Conservation (phyloP, 2,329 filamentous ascomycete genomes). For the Paecilomyces sp. region DNA sequence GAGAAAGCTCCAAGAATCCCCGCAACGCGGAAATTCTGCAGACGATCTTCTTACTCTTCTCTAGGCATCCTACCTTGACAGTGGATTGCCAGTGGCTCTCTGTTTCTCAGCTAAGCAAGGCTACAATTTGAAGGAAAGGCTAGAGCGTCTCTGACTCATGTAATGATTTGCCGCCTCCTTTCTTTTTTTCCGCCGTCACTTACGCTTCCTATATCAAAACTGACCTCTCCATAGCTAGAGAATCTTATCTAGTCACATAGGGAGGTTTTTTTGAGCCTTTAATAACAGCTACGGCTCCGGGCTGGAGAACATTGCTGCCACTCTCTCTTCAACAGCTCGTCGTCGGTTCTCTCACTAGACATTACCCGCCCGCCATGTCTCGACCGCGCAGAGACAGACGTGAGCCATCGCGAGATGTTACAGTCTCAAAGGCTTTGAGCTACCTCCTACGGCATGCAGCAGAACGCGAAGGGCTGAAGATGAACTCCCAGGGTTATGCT, state of each 20-base stretch:
- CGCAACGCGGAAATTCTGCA: neutral
- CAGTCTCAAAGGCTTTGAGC: constrained; percentile 35
- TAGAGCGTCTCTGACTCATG: neutral
- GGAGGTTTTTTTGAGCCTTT: neutral
- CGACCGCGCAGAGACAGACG: neutral
- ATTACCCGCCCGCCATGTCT: neutral
- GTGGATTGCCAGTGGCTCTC: neutral
- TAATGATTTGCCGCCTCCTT: neutral
- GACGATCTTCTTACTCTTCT: neutral
- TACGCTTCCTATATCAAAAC: neutral
- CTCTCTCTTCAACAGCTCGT: neutral
- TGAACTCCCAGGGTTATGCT: constrained; percentile 54
- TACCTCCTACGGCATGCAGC: constrained; percentile 55
- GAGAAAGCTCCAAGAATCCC: neutral
- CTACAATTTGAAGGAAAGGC: neutral
- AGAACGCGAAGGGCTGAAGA: constrained; percentile 50
- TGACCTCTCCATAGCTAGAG: neutral
- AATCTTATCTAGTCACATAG: neutral
- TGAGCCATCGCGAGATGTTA: constrained; percentile 21
- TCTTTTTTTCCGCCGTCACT: neutral
- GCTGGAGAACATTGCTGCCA: neutral
- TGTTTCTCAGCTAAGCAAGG: neutral
- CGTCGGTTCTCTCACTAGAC: neutral
- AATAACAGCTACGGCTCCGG: neutral
- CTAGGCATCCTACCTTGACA: neutral